phyloP scores from a whole-genome alignment of 2,329 filamentous ascomycete genomes.

The Cryphonectria carpinicola region DNA sequence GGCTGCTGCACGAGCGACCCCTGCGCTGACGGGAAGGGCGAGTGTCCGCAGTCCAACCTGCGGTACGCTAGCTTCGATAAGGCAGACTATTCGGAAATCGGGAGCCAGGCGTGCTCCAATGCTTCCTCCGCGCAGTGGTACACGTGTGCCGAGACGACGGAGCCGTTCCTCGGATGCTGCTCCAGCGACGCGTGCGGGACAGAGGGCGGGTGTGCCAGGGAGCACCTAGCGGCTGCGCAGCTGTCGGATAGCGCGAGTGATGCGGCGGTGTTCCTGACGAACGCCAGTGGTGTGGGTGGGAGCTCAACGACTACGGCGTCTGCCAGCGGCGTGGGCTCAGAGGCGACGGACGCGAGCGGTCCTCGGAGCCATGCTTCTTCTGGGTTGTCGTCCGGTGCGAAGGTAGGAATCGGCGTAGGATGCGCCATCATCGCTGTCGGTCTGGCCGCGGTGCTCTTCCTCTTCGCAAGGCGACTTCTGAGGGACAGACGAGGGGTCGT shows the following conservation, averaged over 20 bases:
- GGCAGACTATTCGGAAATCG: constrained; percentile 35
- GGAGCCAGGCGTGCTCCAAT: constrained; percentile 38
- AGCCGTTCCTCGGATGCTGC: constrained; percentile 47
- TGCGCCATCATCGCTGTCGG: constrained; percentile 22
- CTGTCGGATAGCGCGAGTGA: constrained; percentile 32
- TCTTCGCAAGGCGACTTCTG: constrained; percentile 11
- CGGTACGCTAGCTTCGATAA: constrained; percentile 37
- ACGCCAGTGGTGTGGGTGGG: not conserved
- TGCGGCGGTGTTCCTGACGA: constrained; percentile 28
- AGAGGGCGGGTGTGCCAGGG: constrained; percentile 33
- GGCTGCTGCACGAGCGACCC: constrained; percentile 47
- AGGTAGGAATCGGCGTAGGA: constrained; percentile 30
- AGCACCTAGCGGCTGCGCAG: constrained; percentile 33
- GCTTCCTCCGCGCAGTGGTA: constrained; percentile 38
- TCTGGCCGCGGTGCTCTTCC: constrained; percentile 20
- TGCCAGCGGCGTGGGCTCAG: not conserved
- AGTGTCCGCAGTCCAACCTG: constrained; percentile 39
- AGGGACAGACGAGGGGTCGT: constrained; percentile 15
- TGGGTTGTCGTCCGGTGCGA: constrained; percentile 28
- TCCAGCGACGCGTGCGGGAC: constrained; percentile 38
- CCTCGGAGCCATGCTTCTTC: not conserved
- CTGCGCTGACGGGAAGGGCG: constrained; percentile 37
- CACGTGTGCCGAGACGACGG: constrained; percentile 36
- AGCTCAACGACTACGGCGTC: not conserved
- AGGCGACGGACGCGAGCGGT: not conserved